A percentile compares a stretch with the other conserved stretches of the same genome.
Evolutionary conservation across 176 grass and related monocot genomes (phyloP).

Genomic region (Carex littledalei): DNA sequence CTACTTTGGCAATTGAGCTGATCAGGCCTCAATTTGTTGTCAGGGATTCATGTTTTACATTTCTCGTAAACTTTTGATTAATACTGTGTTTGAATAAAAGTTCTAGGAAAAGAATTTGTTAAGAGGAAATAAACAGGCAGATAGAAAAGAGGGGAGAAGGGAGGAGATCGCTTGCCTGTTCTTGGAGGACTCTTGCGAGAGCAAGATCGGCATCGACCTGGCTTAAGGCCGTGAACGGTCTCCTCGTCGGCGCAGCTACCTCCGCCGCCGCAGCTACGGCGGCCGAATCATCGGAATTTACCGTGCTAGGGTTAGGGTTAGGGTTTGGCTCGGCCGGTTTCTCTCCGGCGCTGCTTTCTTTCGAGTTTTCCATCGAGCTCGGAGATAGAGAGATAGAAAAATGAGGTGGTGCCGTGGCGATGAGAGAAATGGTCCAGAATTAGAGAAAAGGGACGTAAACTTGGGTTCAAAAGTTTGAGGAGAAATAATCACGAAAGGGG

Average conservation of each 20-base stretch:
- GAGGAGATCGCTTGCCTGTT: slow-evolving; percentile 57
- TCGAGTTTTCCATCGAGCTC: slow-evolving; percentile 58
- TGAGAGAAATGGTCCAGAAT: slow-evolving; percentile 2
- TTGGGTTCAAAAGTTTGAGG: neutral
- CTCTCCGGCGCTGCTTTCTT: slow-evolving; percentile 52
- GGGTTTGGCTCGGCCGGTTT: slow-evolving; percentile 33
- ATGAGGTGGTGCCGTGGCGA: neutral
- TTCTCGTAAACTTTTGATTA: neutral
- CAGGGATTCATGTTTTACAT: neutral
- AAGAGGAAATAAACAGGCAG: neutral
- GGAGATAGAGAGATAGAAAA: neutral
- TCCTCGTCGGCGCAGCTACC: slow-evolving; percentile 26
- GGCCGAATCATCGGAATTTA: slow-evolving; percentile 20
- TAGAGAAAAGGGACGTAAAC: neutral
- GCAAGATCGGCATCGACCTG: slow-evolving; percentile 98
- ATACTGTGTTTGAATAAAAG: neutral
- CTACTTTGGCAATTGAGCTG: neutral
- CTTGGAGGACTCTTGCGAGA: slow-evolving; percentile 88
- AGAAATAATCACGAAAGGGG: neutral
- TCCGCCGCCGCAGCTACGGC: slow-evolving; percentile 23
- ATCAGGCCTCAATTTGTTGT: neutral
- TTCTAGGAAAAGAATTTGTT: neutral
- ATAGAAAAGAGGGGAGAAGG: neutral
- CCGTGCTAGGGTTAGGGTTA: slow-evolving; percentile 26
- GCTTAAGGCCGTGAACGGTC: slow-evolving; percentile 79